Base-by-base conservation (phyloP, 305 asterid genomes). In the Rubia peregrina region DNA sequence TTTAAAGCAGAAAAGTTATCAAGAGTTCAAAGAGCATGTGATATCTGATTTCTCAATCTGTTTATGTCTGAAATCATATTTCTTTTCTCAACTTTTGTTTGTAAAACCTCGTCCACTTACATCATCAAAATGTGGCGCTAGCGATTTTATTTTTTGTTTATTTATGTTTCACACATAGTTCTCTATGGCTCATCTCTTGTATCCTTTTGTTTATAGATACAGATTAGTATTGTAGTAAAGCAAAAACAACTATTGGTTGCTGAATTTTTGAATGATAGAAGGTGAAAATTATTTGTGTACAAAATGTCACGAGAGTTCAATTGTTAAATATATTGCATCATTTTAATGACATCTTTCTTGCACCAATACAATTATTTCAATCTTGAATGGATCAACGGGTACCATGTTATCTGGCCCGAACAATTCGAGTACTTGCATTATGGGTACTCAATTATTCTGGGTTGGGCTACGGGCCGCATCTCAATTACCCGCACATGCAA, bases 1-100 rank as follows among this genome's bases (percentile, higher is more conserved):
- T 77, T 81, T 94, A 74, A 94, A 91, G 91, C 97, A 87, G 86
- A 94, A 91, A 85, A 87, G 86, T 69, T 80, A 43, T 46, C 90
- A 87, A 17, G 99, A 91, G 78, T 87, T 92, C 72, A 70, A 74
- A n/a, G 90, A 85, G 97, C 90, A 92, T 63, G 96, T 81, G 77
- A 42, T 42, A 67, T 21, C 67, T 53, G 10, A 41, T 14, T 17
- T 48, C 48, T 68, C 16, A 7, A 48, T 48, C 13, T 17, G 6
- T 68, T 33, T 11, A 22, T 42, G 42, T 60, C 67, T 33, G 0
- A 7, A 33, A 11, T 36, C 66, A 30, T 21, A 30, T 61, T 33
- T 17, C 33, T 26, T 24, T 1, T 53, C 1, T 53, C 3, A 9
- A 17, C 4, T 13, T 55, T 16, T 17, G 6, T 16, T 16, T 24